phyloP scores from a whole-genome alignment of 768 basidiomycete genomes.

The Mycena filopes region DNA sequence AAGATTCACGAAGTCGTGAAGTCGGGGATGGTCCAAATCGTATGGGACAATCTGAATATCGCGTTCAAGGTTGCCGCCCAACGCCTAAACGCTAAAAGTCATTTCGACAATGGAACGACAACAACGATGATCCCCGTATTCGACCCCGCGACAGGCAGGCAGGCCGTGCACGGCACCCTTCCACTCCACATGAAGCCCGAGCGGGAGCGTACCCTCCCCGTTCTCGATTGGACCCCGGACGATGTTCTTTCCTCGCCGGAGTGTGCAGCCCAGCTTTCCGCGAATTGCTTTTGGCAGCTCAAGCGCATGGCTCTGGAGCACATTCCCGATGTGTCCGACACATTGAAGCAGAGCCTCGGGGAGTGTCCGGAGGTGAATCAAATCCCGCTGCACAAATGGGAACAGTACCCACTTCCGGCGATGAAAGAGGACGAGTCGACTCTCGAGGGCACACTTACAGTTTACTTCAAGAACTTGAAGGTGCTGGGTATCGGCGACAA shows the following conservation, averaged over 20 bases:
- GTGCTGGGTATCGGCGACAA: slow-evolving; percentile 12
- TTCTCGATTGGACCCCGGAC: slow-evolving; percentile 3
- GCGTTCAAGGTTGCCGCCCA: neutral
- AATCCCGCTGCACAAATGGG: slow-evolving; percentile 31
- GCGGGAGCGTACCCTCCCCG: slow-evolving; percentile 11
- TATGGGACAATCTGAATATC: too few relatives aligned
- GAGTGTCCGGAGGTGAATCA: slow-evolving; percentile 9
- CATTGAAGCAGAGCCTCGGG: slow-evolving; percentile 14
- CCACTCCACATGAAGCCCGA: slow-evolving; percentile 14
- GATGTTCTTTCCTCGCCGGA: slow-evolving; percentile 9
- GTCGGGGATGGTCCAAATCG: too few relatives aligned
- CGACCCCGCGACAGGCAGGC: slow-evolving; percentile 15
- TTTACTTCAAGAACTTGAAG: neutral
- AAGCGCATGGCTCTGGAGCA: slow-evolving; percentile 17
- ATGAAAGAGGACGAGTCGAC: slow-evolving; percentile 33
- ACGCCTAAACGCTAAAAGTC: neutral
- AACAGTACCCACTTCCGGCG: slow-evolving; percentile 24
- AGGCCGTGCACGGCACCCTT: slow-evolving; percentile 22
- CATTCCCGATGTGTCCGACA: slow-evolving; percentile 7
- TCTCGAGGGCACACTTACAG: slow-evolving; percentile 26
- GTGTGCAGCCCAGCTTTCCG: slow-evolving; percentile 1
- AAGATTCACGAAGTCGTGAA: too few relatives aligned
- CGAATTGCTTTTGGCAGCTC: slow-evolving; percentile 10
- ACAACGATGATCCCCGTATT: slow-evolving; percentile 38
- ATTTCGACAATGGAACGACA: too few relatives aligned